phyloP scores from a whole-genome alignment of 257 asterid species.

The Eucommia ulmoides region DNA sequence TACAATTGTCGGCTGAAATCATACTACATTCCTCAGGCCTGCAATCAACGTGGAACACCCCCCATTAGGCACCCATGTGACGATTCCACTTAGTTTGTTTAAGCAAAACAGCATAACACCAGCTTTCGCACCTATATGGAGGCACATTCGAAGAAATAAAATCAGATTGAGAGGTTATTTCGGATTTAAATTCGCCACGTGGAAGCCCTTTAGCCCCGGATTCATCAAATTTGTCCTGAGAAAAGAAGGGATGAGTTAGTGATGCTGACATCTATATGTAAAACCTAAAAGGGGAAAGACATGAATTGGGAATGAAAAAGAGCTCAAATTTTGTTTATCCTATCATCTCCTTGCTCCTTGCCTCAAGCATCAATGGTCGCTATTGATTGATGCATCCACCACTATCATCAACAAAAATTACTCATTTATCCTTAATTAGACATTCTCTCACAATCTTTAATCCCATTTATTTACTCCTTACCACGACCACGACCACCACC shows the following conservation, averaged over 20 bases:
- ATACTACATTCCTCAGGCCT: constrained; percentile 25
- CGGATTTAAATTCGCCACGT: constrained; percentile 24
- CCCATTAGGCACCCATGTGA: background rate
- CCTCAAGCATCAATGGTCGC: background rate
- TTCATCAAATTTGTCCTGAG: constrained; percentile 41
- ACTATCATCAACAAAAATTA: too few relatives aligned
- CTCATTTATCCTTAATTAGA: too few relatives aligned
- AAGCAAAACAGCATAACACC: background rate
- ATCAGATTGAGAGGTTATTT: constrained; percentile 55
- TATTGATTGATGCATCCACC: too few relatives aligned
- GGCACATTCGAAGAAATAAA: constrained; percentile 35
- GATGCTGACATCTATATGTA: background rate
- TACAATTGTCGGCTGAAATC: constrained; percentile 26
- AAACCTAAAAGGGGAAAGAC: background rate
- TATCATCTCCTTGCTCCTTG: too few relatives aligned
- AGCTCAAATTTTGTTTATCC: too few relatives aligned
- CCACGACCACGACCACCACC: too few relatives aligned
- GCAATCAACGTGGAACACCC: constrained; percentile 10
- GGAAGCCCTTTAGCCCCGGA: constrained; percentile 21
- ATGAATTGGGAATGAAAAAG: background rate
- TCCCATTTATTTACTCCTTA: too few relatives aligned
- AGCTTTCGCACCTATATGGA: constrained; percentile 22
- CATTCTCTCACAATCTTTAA: too few relatives aligned
- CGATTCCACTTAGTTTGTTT: background rate
- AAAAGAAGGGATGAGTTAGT: constrained; percentile 1